A percentile compares a stretch with the other conserved stretches of the same genome.
Evolutionary conservation across 768 basidiomycete genomes (phyloP).

Genomic region (Boletus bicolor): DNA sequence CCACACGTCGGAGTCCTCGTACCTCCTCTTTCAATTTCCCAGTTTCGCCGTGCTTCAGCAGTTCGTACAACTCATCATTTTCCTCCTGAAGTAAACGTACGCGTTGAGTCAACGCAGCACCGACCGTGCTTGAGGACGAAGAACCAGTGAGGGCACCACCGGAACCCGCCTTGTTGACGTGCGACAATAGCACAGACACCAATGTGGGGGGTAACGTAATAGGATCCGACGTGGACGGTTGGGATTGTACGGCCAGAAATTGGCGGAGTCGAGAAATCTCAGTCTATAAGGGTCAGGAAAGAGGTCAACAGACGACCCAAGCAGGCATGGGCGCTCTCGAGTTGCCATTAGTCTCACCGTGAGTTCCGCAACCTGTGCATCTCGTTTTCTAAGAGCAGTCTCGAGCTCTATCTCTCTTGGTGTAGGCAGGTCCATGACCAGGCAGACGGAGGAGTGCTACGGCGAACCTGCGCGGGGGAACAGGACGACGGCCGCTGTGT

Average conservation of each 20-base stretch:
- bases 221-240: slow-evolving; percentile 55
- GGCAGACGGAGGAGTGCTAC: slow-evolving; percentile 10
- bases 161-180: slow-evolving; percentile 47
- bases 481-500: slow-evolving; percentile 23
- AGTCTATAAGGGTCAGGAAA: slow-evolving; percentile 44
- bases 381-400: slow-evolving; percentile 69
- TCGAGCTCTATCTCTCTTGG: slow-evolving; percentile 81
- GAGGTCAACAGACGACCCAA: slow-evolving; percentile 19
- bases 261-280: slow-evolving; percentile 69
- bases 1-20: slow-evolving; percentile 61
- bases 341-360: slow-evolving; percentile 48
- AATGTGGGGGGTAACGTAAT: slow-evolving; percentile 70
- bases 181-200: slow-evolving; percentile 65
- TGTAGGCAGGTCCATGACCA: slow-evolving; percentile 65
- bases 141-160: slow-evolving; percentile 29
- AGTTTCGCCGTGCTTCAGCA: slow-evolving; percentile 71
- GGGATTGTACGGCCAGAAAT: slow-evolving; percentile 58
- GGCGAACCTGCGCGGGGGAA: slow-evolving; percentile 12
- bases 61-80: slow-evolving; percentile 80
- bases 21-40: slow-evolving; percentile 83
- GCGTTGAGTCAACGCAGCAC: slow-evolving; percentile 73
- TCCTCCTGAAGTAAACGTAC: slow-evolving; percentile 75
- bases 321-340: slow-evolving; percentile 21
- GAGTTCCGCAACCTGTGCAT: slow-evolving; percentile 67
- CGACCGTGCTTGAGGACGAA: slow-evolving; percentile 51